These are phyloP conservation scores for Arthrobotrys musiformis DNA, from an alignment of 2,329 filamentous ascomycete species.

Conservation along the genomic window DNA sequence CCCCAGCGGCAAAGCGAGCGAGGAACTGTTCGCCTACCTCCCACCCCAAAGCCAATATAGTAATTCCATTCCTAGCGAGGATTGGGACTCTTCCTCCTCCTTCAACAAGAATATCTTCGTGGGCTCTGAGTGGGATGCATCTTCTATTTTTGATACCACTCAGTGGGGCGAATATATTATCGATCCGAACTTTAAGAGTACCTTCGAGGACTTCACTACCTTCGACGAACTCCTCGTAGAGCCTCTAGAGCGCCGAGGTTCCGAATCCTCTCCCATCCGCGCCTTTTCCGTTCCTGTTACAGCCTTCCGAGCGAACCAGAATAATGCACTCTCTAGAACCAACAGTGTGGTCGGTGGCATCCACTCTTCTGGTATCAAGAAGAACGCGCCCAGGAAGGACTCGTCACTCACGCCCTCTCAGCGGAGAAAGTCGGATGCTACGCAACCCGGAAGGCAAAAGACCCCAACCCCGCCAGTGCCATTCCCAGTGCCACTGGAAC, in stretches of 20 bases:
- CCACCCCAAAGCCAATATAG: conserved; percentile 47
- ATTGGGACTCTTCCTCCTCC: conserved; percentile 45
- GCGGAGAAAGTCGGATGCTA: conserved; percentile 52
- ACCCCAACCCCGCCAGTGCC: conserved; percentile 25
- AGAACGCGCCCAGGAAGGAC: conserved; percentile 49
- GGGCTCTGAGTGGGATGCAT: conserved; percentile 44
- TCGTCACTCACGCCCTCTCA: conserved; percentile 53
- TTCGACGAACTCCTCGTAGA: conserved; percentile 6
- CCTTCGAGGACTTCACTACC: conserved; percentile 4
- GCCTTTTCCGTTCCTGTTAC: conserved; percentile 52
- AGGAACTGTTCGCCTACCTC: conserved; percentile 53
- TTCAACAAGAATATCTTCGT: conserved; percentile 40
- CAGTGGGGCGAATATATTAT: conserved; percentile 52
- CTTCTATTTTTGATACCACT: conserved; percentile 32
- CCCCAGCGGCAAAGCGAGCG: conserved; percentile 40
- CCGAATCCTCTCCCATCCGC: conserved; percentile 44
- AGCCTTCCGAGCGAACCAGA: conserved; percentile 52
- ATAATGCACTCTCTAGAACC: conserved; percentile 41
- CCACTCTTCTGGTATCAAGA: conserved; percentile 45
- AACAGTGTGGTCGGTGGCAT: conserved; percentile 48
- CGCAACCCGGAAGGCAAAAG: conserved; percentile 33
- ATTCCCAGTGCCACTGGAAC: conserved; percentile 43
- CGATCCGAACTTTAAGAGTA: conserved; percentile 24
- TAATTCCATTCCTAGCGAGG: conserved; percentile 46
- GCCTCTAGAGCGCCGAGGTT: conserved; percentile 15